These are phyloP conservation scores for Pinus albicaulis DNA, from an alignment of 75 land plant species.

Conservation along the genomic window DNA sequence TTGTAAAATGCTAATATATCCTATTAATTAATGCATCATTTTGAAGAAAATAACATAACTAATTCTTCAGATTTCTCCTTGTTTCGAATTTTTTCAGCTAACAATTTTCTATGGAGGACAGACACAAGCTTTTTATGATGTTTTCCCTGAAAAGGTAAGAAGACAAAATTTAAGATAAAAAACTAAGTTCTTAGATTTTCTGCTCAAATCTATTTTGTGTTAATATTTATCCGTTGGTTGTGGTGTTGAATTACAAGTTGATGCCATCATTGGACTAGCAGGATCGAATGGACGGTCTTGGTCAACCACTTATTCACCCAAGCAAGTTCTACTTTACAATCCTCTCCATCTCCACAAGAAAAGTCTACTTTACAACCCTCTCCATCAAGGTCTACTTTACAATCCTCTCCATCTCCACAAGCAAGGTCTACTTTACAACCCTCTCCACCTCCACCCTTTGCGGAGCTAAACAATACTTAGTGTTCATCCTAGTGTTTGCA, in stretches of 20 bases:
- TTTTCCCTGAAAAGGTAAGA: slow-evolving; percentile 46
- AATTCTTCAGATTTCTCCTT: not conserved
- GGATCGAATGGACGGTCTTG: slow-evolving; percentile 45
- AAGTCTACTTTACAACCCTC: too few species aligned
- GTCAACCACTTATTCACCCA: slow-evolving; percentile 44
- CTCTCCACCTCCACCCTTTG: not conserved
- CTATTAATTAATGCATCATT: too few species aligned
- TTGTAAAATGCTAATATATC: not conserved
- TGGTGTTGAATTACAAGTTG: slow-evolving; percentile 7
- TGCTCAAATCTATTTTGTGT: not conserved
- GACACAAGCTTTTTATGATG: slow-evolving; percentile 59
- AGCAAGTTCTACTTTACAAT: slow-evolving; percentile 17
- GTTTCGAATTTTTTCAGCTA: slow-evolving; percentile 20
- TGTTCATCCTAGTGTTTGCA: not conserved
- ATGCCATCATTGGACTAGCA: slow-evolving; percentile 36
- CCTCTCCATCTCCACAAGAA: too few species aligned
- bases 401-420: slow-evolving; percentile 16
- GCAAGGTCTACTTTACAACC: too few species aligned
- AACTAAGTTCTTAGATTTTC: not conserved
- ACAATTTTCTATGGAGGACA: slow-evolving; percentile 58
- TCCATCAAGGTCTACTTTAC: slow-evolving; percentile 20
- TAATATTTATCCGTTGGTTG: not conserved
- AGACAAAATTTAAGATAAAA: not conserved
- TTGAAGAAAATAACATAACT: too few species aligned
- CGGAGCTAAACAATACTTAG: not conserved